A percentile compares a stretch with the other conserved stretches of the same genome.
phyloP scores from a whole-genome alignment of 1,284 basidiomycete genomes.

The Sanguinoderma infundibulare region DNA sequence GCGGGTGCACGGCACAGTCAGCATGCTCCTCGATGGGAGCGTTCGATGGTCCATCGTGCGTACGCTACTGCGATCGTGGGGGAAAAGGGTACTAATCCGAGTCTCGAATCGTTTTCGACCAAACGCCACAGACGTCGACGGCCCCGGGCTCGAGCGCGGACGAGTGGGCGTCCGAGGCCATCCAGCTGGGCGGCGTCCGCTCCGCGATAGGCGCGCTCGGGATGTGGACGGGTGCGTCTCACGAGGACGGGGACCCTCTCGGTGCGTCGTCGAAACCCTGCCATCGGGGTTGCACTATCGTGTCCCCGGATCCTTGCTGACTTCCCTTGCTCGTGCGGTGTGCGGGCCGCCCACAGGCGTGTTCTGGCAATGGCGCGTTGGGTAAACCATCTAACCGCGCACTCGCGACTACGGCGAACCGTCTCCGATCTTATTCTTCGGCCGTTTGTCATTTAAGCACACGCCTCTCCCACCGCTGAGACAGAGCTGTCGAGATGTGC shows the following conservation, averaged over 20 bases:
- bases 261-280: slow-evolving; percentile 40
- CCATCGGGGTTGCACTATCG: neutral
- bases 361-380: slow-evolving; percentile 24
- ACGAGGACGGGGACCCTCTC: slow-evolving; percentile 49
- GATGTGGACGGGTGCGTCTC: slow-evolving; percentile 63
- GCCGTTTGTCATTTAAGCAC: neutral
- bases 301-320: neutral
- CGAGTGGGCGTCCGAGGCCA: slow-evolving; percentile 58
- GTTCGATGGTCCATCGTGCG: slow-evolving; percentile 59
- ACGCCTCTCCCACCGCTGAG: too few species aligned
- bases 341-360: slow-evolving; percentile 6
- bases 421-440: too few species aligned
- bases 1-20: slow-evolving; percentile 47
- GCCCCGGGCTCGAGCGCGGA: slow-evolving; percentile 18
- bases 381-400: neutral
- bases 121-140: slow-evolving; percentile 12
- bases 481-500: too few species aligned
- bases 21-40: slow-evolving; percentile 53
- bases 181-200: slow-evolving; percentile 59
- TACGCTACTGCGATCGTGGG: slow-evolving; percentile 4
- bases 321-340: neutral
- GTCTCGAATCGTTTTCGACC: too few species aligned
- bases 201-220: slow-evolving; percentile 57
- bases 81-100: too few species aligned
- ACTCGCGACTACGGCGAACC: too few species aligned